Base-by-base conservation (phyloP, 139 green algal genomes). In the Coelastrella sp. region DNA sequence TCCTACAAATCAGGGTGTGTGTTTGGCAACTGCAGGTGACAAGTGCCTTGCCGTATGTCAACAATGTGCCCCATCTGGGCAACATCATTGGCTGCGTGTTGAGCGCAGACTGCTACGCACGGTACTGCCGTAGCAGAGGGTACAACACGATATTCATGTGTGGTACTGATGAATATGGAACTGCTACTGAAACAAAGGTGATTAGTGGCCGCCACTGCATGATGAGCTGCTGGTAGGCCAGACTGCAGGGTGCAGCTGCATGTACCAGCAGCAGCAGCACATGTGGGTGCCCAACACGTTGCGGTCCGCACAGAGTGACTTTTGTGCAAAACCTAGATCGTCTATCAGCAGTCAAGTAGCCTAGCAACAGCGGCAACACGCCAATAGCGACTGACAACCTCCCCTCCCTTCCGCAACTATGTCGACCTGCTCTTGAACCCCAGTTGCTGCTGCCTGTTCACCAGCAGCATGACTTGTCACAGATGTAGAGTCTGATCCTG, bases 11-110 rank as follows among this genome's bases (percentile, higher is more conserved):
- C 32, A 47, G 32, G 32, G 32, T 47, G 32, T 47, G 32, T 47
- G 0, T 47, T 13, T 11, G 60, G n/a, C 0, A 22, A 23, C 61
- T 71, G 22, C 92, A 95, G 81, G 98, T 99, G 93, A 99, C 98
- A 4, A 97, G 92, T 58, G 98, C 98, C 5, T 95, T 99, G 90
- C 98, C 98, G 2, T 99, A 99, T 88, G 98, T 99, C n/a, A 99
- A 99, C 94, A 99, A 99, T 92, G 97, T 99, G 83, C 98, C 98
- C 0, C 98, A 99, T 91, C 95, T 99, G 79, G 98, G 98, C 80
- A 99, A 99, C 96, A 99, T 99, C 93, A 99, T 99, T 73, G 98
- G 98, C 60, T 99, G 97, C 90, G 98, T 99, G 73, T 93, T 99
- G n/a, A 97, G 92, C 32, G 98, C 98, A 0, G 98, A 99, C 90